Conservation (phyloP, 139 green algal genomes). For the Mychonastes homosphaera region DNA sequence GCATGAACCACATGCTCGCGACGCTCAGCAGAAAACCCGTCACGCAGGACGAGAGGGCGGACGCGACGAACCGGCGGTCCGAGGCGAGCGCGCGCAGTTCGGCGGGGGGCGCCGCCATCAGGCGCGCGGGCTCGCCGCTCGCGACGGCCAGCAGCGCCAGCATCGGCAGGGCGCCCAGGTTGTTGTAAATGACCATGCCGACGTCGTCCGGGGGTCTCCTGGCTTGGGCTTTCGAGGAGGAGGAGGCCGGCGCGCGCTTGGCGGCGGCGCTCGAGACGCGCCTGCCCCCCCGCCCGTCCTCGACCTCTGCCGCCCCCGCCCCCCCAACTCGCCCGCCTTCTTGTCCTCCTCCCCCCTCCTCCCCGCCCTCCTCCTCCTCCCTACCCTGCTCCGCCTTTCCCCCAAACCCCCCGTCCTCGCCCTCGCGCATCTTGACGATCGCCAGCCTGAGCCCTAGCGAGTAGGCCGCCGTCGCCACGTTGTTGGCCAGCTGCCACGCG, state of each 20-base stretch:
- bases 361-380: too few relatives aligned
- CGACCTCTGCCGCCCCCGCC: too few relatives aligned
- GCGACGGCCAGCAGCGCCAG: conserved; percentile 41
- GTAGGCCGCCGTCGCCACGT: conserved; percentile 62
- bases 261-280: too few relatives aligned
- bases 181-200: conserved; percentile 77
- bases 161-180: conserved; percentile 66
- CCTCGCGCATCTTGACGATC: conserved; percentile 32
- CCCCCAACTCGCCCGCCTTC: too few relatives aligned
- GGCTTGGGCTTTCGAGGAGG: conserved; percentile 26
- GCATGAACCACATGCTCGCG: conserved; percentile 75
- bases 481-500: conserved; percentile 59
- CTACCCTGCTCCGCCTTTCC: background rate
- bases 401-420: too few relatives aligned
- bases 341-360: too few relatives aligned
- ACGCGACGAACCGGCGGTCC: conserved; percentile 23
- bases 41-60: conserved; percentile 35
- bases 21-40: conserved; percentile 65
- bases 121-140: conserved; percentile 32
- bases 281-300: too few relatives aligned
- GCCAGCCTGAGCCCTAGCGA: conserved; percentile 51
- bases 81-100: conserved; percentile 25
- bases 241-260: too few relatives aligned
- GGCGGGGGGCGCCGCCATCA: conserved; percentile 34
- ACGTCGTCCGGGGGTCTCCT: conserved; percentile 49